Conservation (phyloP, 306 rosid genomes). For the Echinosophora koreensis region DNA sequence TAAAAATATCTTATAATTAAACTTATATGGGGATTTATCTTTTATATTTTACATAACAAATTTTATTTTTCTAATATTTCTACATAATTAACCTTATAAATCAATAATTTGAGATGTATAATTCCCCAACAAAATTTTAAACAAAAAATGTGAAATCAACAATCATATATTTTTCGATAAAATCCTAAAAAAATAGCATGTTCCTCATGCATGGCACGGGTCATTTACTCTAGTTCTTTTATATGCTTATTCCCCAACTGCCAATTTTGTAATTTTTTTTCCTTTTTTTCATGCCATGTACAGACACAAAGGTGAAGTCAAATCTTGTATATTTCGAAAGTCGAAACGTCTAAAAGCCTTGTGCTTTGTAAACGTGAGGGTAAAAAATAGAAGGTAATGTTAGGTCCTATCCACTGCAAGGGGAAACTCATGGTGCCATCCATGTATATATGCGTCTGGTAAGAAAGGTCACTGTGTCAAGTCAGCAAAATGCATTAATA, state of each 20-base stretch:
- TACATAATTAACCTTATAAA: too few species aligned
- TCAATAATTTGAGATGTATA: too few species aligned
- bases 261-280: constrained; percentile 10
- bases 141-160: too few species aligned
- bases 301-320: constrained; percentile 8
- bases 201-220: too few species aligned
- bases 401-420: not conserved
- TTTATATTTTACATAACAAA: too few species aligned
- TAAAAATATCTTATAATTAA: too few species aligned
- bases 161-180: too few species aligned
- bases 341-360: not conserved
- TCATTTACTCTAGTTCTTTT: too few species aligned
- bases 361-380: constrained; percentile 15
- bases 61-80: too few species aligned
- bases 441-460: not conserved
- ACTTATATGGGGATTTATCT: too few species aligned
- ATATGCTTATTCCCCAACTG: constrained; percentile 7
- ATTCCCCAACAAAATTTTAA: too few species aligned
- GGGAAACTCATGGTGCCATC: constrained; percentile 10
- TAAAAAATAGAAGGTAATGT: not conserved
- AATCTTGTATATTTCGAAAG: constrained; percentile 14
- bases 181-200: too few species aligned
- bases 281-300: not conserved
- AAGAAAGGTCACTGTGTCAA: constrained; percentile 19
- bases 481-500: not conserved